These are phyloP conservation scores for Saccharomycopsis phalli DNA, from an alignment of 1,139 yeast genomes.

Conservation along the genomic window DNA sequence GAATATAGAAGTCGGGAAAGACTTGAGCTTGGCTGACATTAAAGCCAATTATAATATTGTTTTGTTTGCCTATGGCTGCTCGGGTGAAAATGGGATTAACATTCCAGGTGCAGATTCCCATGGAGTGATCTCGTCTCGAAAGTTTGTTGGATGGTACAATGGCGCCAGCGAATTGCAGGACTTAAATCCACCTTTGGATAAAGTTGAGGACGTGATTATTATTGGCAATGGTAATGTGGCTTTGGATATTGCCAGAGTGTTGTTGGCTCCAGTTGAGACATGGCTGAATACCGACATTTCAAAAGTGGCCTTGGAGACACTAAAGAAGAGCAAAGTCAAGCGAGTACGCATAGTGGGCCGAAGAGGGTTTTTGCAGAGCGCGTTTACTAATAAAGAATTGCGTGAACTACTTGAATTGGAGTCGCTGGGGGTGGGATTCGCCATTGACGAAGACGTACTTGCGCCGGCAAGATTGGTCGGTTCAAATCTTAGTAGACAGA, in stretches of 20 bases:
- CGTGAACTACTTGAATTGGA: conserved; percentile 68
- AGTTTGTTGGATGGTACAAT: conserved; percentile 94
- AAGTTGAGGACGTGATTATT: conserved; percentile 59
- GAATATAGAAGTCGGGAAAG: conserved; percentile 54
- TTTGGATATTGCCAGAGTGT: conserved; percentile 75
- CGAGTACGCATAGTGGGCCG: conserved; percentile 73
- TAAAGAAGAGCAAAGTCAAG: conserved; percentile 46
- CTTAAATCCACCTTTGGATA: conserved; percentile 46
- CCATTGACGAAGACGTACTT: conserved; percentile 36
- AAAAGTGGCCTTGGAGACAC: conserved; percentile 44
- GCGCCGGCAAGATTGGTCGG: conserved; percentile 32
- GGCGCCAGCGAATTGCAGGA: conserved; percentile 60
- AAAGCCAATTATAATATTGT: conserved; percentile 57
- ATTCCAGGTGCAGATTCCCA: conserved; percentile 50
- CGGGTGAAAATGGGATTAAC: conserved; percentile 46
- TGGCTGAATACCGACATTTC: conserved; percentile 74
- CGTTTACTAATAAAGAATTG: conserved; percentile 87
- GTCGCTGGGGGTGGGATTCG: conserved; percentile 44
- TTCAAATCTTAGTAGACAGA: conserved; percentile 47
- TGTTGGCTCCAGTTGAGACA: conserved; percentile 45
- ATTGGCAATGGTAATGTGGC: conserved; percentile 99
- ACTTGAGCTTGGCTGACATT: conserved; percentile 43
- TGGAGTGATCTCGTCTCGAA: conserved; percentile 76
- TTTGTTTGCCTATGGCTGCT: conserved; percentile 78
- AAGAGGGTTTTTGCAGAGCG: conserved; percentile 74